Percentiles rank a stretch among this genome's conserved stretches.
Conservation (phyloP, 2,329 filamentous ascomycete genomes). For the Paraphaeosphaeria minitans region DNA sequence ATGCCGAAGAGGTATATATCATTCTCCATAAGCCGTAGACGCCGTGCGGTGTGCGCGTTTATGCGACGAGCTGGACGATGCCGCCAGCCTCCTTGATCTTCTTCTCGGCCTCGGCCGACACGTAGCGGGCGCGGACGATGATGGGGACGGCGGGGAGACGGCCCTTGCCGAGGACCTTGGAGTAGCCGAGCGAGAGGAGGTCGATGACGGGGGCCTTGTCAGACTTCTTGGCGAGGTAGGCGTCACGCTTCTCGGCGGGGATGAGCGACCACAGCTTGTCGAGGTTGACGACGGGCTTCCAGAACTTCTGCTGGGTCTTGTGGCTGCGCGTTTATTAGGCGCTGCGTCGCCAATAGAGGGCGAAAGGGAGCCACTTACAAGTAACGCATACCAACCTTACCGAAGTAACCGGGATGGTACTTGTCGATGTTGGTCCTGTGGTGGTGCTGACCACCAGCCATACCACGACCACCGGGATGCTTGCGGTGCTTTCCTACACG, state of each 20-base stretch:
- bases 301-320: slow-evolving; percentile 93
- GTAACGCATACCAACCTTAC: slow-evolving; percentile 76
- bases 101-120: slow-evolving; percentile 94
- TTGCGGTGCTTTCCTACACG: slow-evolving; percentile 99
- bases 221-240: slow-evolving; percentile 75
- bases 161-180: slow-evolving; percentile 98
- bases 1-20: slow-evolving; percentile 17
- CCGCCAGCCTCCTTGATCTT: slow-evolving; percentile 99
- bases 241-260: slow-evolving; percentile 88
- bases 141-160: slow-evolving; percentile 90
- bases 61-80: slow-evolving; percentile 94
- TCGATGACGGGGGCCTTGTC: slow-evolving; percentile 97
- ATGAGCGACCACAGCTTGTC: slow-evolving; percentile 99
- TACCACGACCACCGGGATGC: slow-evolving; percentile 74
- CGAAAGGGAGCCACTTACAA: slow-evolving; percentile 43
- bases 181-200: slow-evolving; percentile 95
- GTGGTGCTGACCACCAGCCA: slow-evolving; percentile 95
- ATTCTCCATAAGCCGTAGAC: slow-evolving; percentile 13
- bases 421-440: slow-evolving; percentile 92
- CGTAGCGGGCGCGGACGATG: slow-evolving; percentile 93
- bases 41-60: slow-evolving; percentile 43
- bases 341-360: too few relatives aligned
- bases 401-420: slow-evolving; percentile 99
- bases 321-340: slow-evolving; percentile 56
- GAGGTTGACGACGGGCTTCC: slow-evolving; percentile 98